Conservation (phyloP, 2,329 filamentous ascomycete species). For the Esteya vermicola region DNA sequence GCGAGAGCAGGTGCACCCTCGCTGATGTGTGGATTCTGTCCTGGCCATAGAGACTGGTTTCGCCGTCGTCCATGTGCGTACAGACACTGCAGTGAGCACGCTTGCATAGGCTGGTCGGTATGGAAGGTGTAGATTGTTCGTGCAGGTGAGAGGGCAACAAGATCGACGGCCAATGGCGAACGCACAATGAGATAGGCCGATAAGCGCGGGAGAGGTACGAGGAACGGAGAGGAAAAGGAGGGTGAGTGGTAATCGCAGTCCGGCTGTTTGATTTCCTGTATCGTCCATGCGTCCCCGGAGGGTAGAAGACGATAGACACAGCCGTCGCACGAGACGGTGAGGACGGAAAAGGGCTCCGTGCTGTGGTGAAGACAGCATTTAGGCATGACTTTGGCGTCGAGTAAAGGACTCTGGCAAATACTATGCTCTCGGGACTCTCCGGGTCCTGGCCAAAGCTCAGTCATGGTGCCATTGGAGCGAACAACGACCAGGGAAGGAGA, state of each 20-base stretch:
- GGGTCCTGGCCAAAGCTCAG: slow-evolving; percentile 37
- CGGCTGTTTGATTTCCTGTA: slow-evolving; percentile 27
- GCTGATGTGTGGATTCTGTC: slow-evolving; percentile 34
- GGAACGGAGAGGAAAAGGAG: no score
- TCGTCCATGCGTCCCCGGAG: slow-evolving; percentile 32
- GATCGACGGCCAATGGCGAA: slow-evolving; percentile 37
- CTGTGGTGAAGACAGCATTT: no score
- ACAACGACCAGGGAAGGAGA: slow-evolving; percentile 49
- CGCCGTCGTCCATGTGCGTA: no score
- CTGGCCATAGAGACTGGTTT: no score
- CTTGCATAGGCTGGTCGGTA: slow-evolving; percentile 38
- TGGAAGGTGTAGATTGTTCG: slow-evolving; percentile 47
- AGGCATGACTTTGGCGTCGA: no score
- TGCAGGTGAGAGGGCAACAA: slow-evolving; percentile 46
- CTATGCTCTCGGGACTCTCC: slow-evolving; percentile 26
- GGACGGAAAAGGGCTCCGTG: slow-evolving; percentile 21
- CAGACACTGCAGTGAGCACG: slow-evolving; percentile 45
- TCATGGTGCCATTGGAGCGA: slow-evolving; percentile 48
- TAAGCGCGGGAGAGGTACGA: slow-evolving; percentile 44
- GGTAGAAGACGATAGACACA: slow-evolving; percentile 33
- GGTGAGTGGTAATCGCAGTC: no score
- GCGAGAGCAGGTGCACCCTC: slow-evolving; percentile 41
- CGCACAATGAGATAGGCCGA: slow-evolving; percentile 47
- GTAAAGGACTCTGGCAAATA: slow-evolving; percentile 38
- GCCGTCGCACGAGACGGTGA: slow-evolving; percentile 35